Base-by-base conservation (phyloP, 139 green algal genomes). In the Coelastrella sp. region DNA sequence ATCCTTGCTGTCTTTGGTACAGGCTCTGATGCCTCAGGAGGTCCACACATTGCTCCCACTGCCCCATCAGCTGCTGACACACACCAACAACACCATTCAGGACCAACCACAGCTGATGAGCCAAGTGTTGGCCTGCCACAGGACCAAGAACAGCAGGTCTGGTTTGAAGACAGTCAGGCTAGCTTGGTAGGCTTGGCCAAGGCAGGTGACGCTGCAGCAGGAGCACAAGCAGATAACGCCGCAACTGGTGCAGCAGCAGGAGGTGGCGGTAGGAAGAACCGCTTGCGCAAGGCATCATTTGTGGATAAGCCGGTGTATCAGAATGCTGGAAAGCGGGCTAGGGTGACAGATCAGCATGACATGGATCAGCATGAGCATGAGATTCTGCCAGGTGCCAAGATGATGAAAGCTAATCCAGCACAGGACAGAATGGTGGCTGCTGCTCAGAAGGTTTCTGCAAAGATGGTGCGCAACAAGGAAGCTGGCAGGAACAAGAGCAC, bases 221-320 rank as follows among this genome's bases (percentile, higher is more conserved):
- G 50, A 69, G 50, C 51, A 53, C 9, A 9, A 43, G 32, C 6
- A 7, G 30, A 34, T 69, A 13, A 17, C 2, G 50, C 2, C 23
- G 37, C 23, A 43, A 48, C 21, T 37, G 50, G 51, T 34, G 50
- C 37, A 13, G 63, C 63, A 43, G 43, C 79, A 27, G 27, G 23
- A 6, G 50, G 11, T 3, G 34, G 11, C 21, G 45, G 13, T 25
- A 69, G 59, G 15, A 23, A 79, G 59, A 43, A 35, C 79, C 75
- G 79, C 43, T 53, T 79, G 17, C 79, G 85, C 41, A 89, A 89
- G 79, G 71, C 85, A 4, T 89, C 85, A 3, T 89, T 84, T 50
- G 85, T 89, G 34, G 62, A 83, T 21, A 77, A 84, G 53, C 85
- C 85, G 60, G 85, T 89, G 57, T 68, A 79, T 48, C 85, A 89